Conservation (phyloP, 331 rosid species). For the Spiraea crenata region DNA sequence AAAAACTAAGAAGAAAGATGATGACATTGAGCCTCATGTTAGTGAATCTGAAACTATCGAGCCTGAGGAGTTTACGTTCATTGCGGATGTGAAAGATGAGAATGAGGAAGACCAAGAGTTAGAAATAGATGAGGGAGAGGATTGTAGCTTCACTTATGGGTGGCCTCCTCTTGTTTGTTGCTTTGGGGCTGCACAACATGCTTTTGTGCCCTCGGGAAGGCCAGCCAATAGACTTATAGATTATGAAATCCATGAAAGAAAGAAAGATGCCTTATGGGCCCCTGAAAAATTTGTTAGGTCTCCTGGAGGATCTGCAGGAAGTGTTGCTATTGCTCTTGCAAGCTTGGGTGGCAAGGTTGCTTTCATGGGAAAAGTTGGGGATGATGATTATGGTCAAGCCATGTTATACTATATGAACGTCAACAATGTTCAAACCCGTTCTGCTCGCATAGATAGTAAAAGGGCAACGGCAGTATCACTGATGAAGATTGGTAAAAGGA, state of each 20-base stretch:
- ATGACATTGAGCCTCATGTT: slow-evolving; percentile 35
- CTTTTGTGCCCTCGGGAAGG: slow-evolving; percentile 87
- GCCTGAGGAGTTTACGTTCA: slow-evolving; percentile 44
- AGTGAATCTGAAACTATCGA: slow-evolving; percentile 46
- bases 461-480: slow-evolving; percentile 60
- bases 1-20: slow-evolving; percentile 48
- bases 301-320: slow-evolving; percentile 84
- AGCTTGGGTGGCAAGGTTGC: slow-evolving; percentile 90
- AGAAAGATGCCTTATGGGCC: slow-evolving; percentile 71
- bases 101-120: slow-evolving; percentile 45
- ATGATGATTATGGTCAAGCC: slow-evolving; percentile 77
- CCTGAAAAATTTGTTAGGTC: slow-evolving; percentile 78
- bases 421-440: slow-evolving; percentile 82
- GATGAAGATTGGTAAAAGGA: slow-evolving; percentile 84
- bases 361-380: slow-evolving; percentile 96
- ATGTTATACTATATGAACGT: slow-evolving; percentile 76
- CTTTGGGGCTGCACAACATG: slow-evolving; percentile 90
- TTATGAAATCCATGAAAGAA: slow-evolving; percentile 71
- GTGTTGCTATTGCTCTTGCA: slow-evolving; percentile 88
- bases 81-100: slow-evolving; percentile 51
- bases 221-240: slow-evolving; percentile 76
- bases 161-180: slow-evolving; percentile 99
- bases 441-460: slow-evolving; percentile 63
- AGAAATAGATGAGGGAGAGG: slow-evolving; percentile 66
- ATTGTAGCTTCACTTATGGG: slow-evolving; percentile 65